Base-by-base conservation (phyloP, 495 filamentous ascomycete genomes). In the Penicillium odoratum region DNA sequence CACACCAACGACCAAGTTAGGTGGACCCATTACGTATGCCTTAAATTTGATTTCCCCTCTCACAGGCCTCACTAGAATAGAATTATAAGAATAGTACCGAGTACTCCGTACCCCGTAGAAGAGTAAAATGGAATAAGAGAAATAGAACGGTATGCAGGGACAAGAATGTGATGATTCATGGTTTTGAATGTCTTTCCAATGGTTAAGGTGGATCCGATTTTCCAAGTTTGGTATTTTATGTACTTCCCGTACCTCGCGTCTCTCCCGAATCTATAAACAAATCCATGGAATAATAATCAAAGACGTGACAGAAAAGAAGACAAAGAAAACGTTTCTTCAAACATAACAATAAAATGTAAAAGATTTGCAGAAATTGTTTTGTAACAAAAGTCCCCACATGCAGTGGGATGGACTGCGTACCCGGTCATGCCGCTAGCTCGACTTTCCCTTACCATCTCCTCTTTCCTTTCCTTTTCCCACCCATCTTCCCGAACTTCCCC, bases 21-120 rank as follows among this genome's bases (percentile, higher is more conserved):
- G 53, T 61, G 53, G 53, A 56, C 58, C 53, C 47, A 61, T 61
- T 61, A 61, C 58, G 58, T 61, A 61, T 61, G 48, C 49, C 49
- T 38, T 46, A 29, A 38, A 45, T 59, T 21, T 51, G 44, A 51
- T 36, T 45, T 7, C 44, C 56, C 15, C 33, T 43, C 40, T 38
- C 55, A n/a, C n/a, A n/a, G n/a, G 2, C 21, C 21, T 21, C 21
- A 1, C 2, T 21, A 21, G 21, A 21, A 21, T 21, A 21, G 21
- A 21, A 21, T 21, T 21, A 21, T 21, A 21, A 21, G 21, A 21
- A 21, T 21, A 21, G 21, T 21, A 21, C 21, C 21, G 21, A 21
- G 21, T 2, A 21, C 21, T 21, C 21, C 21, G 21, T 2, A 21
- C 21, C 2, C 21, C 21, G 21, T 21, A 21, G 21, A 21, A 21